Evolutionary conservation across 225 moss, liverwort and hornwort genomes (phyloP).

Genomic region (Lunularia cruciata): DNA sequence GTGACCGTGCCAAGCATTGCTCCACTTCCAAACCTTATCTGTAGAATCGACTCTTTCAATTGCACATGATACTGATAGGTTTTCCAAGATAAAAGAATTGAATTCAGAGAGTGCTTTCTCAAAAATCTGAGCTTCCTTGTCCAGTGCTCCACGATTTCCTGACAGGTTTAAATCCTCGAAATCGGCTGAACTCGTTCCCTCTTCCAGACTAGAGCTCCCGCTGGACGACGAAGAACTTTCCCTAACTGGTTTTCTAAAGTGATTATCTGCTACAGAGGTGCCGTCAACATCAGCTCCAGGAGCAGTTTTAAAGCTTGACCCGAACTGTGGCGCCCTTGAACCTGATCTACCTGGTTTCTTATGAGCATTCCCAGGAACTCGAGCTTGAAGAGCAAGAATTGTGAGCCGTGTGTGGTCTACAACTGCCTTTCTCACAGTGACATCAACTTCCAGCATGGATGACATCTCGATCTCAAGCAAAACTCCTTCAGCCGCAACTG

Average conservation of each 20-base stretch:
- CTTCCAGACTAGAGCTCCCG: conserved; percentile 22
- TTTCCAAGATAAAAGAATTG: conserved; percentile 80
- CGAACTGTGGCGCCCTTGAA: conserved; percentile 70
- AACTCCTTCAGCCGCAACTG: conserved; percentile 74
- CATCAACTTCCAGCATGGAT: conserved; percentile 60
- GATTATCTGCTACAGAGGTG: background rate
- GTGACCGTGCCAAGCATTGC: conserved; percentile 88
- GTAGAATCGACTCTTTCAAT: conserved; percentile 60
- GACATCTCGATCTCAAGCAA: conserved; percentile 78
- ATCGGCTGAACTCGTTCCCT: conserved; percentile 26
- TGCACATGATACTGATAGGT: conserved; percentile 51
- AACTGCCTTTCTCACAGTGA: conserved; percentile 43
- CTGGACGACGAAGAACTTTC: background rate
- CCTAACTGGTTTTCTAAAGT: background rate
- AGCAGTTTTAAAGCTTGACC: conserved; percentile 47
- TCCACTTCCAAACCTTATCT: conserved; percentile 89
- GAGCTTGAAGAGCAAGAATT: conserved; percentile 78
- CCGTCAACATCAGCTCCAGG: conserved; percentile 30
- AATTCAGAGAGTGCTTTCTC: conserved; percentile 64
- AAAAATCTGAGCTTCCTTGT: conserved; percentile 47
- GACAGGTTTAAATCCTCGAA: background rate
- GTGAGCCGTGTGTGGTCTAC: conserved; percentile 60
- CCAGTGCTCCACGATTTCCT: conserved; percentile 26
- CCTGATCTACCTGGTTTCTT: conserved; percentile 37
- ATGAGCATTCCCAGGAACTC: conserved; percentile 46